These are phyloP conservation scores for Phascolomyces articulosus DNA, from an alignment of 371 early-diverging fungal species.

Conservation along the genomic window DNA sequence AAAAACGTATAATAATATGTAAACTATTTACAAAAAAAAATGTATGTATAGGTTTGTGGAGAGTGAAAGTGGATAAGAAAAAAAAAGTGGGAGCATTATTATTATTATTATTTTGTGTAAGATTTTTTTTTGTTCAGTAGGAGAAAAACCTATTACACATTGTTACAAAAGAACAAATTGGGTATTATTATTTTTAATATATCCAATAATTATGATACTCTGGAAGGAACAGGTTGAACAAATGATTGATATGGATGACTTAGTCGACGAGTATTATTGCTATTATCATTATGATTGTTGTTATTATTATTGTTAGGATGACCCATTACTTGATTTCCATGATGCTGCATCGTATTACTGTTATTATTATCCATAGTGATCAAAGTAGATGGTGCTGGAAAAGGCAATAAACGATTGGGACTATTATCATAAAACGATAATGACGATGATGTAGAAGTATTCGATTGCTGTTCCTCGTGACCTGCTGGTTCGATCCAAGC, in stretches of 20 bases:
- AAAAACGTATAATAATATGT: no score
- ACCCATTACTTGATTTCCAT: neutral
- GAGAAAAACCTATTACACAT: neutral
- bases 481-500: constrained; percentile 35
- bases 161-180: neutral
- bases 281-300: neutral
- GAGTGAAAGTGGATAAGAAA: no score
- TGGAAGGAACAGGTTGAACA: constrained; percentile 9
- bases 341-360: neutral
- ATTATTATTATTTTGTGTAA: no score
- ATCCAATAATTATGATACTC: constrained; percentile 10
- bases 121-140: no score
- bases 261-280: neutral
- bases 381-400: neutral
- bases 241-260: neutral
- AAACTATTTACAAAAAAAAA: constrained; percentile 2
- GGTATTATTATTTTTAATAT: neutral
- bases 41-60: no score
- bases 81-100: no score
- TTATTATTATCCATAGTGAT: neutral
- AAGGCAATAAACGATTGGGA: neutral
- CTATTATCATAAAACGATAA: neutral
- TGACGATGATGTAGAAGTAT: constrained; percentile 1
- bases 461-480: constrained; percentile 11
- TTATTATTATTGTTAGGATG: neutral